Conservation (phyloP, 306 rosid species). For the Quillaja saponaria region DNA sequence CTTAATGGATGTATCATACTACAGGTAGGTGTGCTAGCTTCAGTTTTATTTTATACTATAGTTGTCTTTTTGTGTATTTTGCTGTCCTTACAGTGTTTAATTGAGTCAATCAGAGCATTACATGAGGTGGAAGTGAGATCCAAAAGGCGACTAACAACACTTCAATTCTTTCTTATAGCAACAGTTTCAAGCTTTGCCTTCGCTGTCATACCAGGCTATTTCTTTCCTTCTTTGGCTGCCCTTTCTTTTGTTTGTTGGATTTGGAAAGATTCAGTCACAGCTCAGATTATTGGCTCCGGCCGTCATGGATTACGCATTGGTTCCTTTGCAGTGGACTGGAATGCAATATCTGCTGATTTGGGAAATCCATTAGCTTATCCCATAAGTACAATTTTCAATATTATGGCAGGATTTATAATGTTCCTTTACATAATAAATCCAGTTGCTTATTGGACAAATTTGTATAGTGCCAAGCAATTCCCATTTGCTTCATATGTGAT, state of each 20-base stretch:
- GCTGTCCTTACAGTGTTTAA: no score
- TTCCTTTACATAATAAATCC: conserved; percentile 10
- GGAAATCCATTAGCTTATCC: not conserved
- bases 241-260: not conserved
- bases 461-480: not conserved
- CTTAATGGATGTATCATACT: not conserved
- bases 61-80: no score
- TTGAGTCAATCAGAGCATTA: not conserved
- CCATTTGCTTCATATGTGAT: not conserved
- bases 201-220: not conserved
- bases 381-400: not conserved
- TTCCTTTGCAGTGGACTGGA: not conserved
- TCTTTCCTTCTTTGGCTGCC: not conserved
- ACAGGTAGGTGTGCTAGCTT: no score
- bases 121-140: not conserved
- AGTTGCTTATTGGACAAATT: conserved; percentile 4
- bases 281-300: not conserved
- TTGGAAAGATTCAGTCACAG: not conserved
- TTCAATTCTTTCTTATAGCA: not conserved
- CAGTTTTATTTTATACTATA: no score
- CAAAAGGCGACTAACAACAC: not conserved
- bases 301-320: not conserved
- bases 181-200: not conserved
- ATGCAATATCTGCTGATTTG: not conserved
- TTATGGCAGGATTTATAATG: not conserved